Evolutionary conservation across 257 asterid genomes (phyloP), one percentile per base, ranked within the genome.

Genomic region (Solanum clarkiae): DNA sequence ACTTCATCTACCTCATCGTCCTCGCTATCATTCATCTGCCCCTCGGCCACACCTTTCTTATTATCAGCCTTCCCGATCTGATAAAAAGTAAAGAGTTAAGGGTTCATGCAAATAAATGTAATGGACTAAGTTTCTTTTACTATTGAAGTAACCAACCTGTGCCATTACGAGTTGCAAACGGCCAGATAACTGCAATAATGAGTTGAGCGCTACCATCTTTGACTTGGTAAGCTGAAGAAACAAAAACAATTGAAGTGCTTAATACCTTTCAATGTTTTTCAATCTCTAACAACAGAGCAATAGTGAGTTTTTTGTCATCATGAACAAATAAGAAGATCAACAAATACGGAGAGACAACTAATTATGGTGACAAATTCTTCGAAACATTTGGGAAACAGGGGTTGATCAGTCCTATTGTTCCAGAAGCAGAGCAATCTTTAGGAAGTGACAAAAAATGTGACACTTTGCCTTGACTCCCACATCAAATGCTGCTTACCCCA

Each of bases 81-180:
- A 74, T 71, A 42, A 51, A 77, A 77, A 26, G 63, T 26, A 77
- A 77, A 11, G 51, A 32, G 36, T 51, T 18, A 47, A 51, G 82
- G 63, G 16, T 77, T 77, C 47, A 29, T 51, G 16, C 40, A 7
- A 51, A 32, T 17, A 77, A 13, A 16, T 51, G 82, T 51, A 77
- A 9, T 77, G 63, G 82, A 77, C 82, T 51, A 29, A 77, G 56
- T 54, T 80, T 22, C 77, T 80, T 32, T 53, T 68, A 87, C 69
- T 32, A 47, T 2, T 54, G 24, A 71, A 77, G 57, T 62, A 80
- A 86, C 51, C 77, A 65, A 96, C 98, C 99, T 95, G 98, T 84
- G 98, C 93, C 15, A 88, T 90, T n/a, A 96, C 91, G 55, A 96
- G 98, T 75, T 96, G 98, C 89, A 95, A 84, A 86, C 98, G 96